Evolutionary conservation across 2,329 filamentous ascomycete genomes (phyloP), one percentile per base, ranked within the genome.

Genomic region (Epichloe gansuensis): DNA sequence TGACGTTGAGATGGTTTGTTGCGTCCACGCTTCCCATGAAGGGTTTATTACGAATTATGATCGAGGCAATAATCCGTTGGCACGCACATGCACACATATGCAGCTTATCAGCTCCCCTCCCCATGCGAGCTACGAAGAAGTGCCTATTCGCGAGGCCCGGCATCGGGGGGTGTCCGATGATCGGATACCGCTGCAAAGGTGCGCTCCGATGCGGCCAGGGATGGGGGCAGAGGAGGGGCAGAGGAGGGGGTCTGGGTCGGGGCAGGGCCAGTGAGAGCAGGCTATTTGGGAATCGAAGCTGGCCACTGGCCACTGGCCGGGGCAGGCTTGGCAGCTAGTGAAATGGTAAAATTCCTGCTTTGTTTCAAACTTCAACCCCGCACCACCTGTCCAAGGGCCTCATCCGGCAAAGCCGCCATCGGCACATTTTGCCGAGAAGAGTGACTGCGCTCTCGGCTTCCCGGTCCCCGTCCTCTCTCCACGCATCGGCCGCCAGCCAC

Each of bases 101-200:
- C 9, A 35, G 43, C 7, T 4, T 21, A 36, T 21, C 17, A 34
- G 2, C 13, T 17, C 7, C 6, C n/a, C 46, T 17, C 7, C 6
- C n/a, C 46, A 48, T 44, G 27, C 44, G 1, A 27, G 42, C 9
- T n/a, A 41, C 11, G 13, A 43, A 35, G 48, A 41, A 34, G 40
- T 45, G 27, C 11, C 49, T 47, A 40, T 43, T 46, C 36, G n/a
- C 36, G 35, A 39, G 53, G 23, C 39, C 52, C 52, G 52, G 45
- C 49, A 54, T 47, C 39, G 52, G 49, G 39, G 9, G 17, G 17
- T n/a, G 49, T 60, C 58, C 58, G 58, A 60, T 59, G 12, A 56
- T 60, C 58, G 58, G 58, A 58, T 51, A 25, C 25, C n/a, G 41
- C 39, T 41, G 27, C 43, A 21, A 36, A 25, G 47, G 17, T 12